These are phyloP conservation scores for Hypoxylon sp. DNA, from an alignment of 2,329 filamentous ascomycete genomes.

Conservation along the genomic window DNA sequence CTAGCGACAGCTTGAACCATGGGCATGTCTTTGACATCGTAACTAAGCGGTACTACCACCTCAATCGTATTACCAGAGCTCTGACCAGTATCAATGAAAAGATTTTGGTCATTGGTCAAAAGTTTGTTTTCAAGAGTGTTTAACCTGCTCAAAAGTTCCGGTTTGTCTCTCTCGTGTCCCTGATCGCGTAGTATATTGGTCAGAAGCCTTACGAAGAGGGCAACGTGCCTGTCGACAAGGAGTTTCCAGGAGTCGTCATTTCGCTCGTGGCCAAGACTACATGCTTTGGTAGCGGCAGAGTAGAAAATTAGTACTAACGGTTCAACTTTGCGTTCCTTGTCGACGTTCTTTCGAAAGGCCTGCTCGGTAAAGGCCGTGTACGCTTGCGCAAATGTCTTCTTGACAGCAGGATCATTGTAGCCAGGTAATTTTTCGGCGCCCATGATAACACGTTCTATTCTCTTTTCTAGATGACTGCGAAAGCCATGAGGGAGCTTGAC, in stretches of 20 bases:
- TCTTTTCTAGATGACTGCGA: constrained; percentile 71
- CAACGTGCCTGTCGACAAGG: constrained; percentile 93
- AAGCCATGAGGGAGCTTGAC: constrained; percentile 73
- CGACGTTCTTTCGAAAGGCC: constrained; percentile 89
- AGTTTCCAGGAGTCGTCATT: constrained; percentile 92
- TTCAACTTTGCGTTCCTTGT: constrained; percentile 93
- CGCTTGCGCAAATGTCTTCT: constrained; percentile 94
- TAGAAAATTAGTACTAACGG: constrained; percentile 97
- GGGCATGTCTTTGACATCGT: constrained; percentile 97
- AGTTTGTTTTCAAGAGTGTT: constrained; percentile 92
- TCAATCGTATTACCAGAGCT: constrained; percentile 79
- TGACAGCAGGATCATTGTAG: constrained; percentile 90
- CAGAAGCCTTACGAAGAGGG: constrained; percentile 91
- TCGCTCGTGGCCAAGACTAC: constrained; percentile 78
- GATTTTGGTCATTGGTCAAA: constrained; percentile 91
- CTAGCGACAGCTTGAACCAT: constrained; percentile 88
- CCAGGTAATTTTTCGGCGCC: constrained; percentile 88
- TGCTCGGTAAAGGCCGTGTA: constrained; percentile 93
- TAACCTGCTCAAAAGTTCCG: constrained; percentile 85
- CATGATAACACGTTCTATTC: constrained; percentile 84
- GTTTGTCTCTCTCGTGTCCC: constrained; percentile 86
- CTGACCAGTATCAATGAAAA: constrained; percentile 75
- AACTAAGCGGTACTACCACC: constrained; percentile 84
- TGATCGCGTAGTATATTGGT: constrained; percentile 84
- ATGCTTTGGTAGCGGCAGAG: constrained; percentile 91